Base-by-base conservation (phyloP, 2,329 filamentous ascomycete species). In the Neofusicoccum kwambonambiense region DNA sequence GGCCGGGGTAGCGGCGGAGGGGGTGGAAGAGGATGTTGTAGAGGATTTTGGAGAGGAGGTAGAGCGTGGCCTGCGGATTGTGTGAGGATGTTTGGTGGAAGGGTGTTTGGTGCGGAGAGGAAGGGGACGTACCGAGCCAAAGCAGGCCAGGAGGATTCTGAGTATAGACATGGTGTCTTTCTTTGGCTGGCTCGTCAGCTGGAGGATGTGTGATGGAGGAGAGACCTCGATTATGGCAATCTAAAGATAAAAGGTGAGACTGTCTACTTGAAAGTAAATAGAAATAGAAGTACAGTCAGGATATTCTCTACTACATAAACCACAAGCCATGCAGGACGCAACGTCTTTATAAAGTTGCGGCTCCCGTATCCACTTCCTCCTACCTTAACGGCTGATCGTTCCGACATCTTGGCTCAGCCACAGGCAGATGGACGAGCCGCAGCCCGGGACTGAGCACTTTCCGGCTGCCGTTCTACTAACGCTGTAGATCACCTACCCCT, bases 21-120 rank as follows among this genome's bases (percentile, higher is more conserved):
- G 81, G 80, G 39, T 80, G 77, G 64, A 82, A 77, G 67, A 74
- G 81, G n/a, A 78, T 67, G 63, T 75, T 77, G 69, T 81, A 79
- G 41, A 79, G 66, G 4, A 64, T 47, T 7, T 44, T 67, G 19
- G 60, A 62, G 15, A 73, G 3, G 27, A 54, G 37, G 27, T 72
- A 74, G 3, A 39, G 22, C 9, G 49, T 51, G n/a, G 44, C 15
- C 58, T 62, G 7, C 2, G 4, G 15, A 11, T 27, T 7, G 27
- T 31, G 27, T 31, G 2, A 15, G 12, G 3, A 34, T 17, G 15
- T 51, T 9, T 27, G 8, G 11, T 22, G 19, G 11, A 7, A 9
- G 11, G 5, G 45, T 34, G 12, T 8, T 8, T 7, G 49, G 5
- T 9, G 7, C 5, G 27, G 49, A 51, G 27, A 15, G 22, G 13